Base-by-base conservation (phyloP, 75 land plant species). In the Pseudotsuga menziesii region DNA sequence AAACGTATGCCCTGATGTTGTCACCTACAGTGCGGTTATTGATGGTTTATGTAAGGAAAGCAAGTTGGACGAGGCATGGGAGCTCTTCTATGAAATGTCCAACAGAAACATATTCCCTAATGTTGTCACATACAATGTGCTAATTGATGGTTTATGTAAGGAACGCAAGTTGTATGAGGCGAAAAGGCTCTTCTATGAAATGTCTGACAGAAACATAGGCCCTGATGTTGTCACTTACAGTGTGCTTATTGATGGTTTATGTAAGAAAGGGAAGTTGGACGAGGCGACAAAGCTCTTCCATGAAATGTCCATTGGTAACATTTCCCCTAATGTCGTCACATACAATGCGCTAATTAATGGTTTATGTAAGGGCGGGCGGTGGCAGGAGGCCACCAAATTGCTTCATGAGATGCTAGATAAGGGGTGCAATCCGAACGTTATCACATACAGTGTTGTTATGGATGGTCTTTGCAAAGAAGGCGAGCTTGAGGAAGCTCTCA, bases 391-490 rank as follows among this genome's bases (percentile, higher is more conserved):
- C 17, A 81, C 85, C 55, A 80, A 85, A 35, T 85, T 89, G 81
- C 76, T 92, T 58, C 83, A 84, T 16, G 77, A 76, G 29, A 91
- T 94, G 86, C 85, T 89, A 19, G 82, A 89, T 54, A 85, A 83
- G 16, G 94, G 88, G 78, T 84, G 91, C 80, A 89, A 79, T 61
- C 98, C 98, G 32, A 89, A 88, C 80, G 88, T 86, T 57, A 82
- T 95, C 3, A 85, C 87, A 72, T 95, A 86, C 67, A 87, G 91
- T 79, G 88, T 82, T 75, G 80, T 95, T 57, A 87, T 95, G 73
- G 88, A 69, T 25, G 78, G 77, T 14, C 70, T 86, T 9, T 84
- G 88, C 41, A 80, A 78, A 57, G 72, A 78, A 9, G 88, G 83
- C 22, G 58, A 54, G 29, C 8, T 86, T 13, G 44, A 81, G 4